Evolutionary conservation across 441 rosid species (phyloP).

Genomic region (Brassica hybrid): DNA sequence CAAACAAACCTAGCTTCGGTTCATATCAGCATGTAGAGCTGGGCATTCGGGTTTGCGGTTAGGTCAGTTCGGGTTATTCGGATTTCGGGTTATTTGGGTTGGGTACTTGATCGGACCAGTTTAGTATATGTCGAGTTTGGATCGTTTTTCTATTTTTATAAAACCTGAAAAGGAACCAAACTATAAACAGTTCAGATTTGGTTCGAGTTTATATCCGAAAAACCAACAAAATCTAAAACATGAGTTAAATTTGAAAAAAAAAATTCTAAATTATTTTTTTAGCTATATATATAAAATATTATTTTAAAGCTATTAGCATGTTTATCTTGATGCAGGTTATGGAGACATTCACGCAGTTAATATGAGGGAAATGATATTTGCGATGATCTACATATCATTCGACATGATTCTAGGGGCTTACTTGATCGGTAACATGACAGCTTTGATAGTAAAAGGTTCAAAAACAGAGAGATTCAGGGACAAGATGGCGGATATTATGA

Average conservation of each 20-base stretch:
- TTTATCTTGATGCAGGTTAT: slow-evolving; percentile 51
- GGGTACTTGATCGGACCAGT: no score
- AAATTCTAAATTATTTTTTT: no score
- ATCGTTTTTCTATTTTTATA: no score
- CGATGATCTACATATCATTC: slow-evolving; percentile 68
- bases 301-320: slow-evolving; percentile 47
- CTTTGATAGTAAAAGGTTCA: slow-evolving; percentile 78
- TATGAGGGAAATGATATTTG: slow-evolving; percentile 67
- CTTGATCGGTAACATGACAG: slow-evolving; percentile 76
- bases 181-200: not conserved
- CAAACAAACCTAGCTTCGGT: not conserved
- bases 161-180: not conserved
- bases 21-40: no score
- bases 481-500: slow-evolving; percentile 64
- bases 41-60: no score
- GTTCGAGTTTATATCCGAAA: no score
- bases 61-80: no score
- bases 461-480: slow-evolving; percentile 69
- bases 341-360: slow-evolving; percentile 80
- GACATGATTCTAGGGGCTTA: slow-evolving; percentile 81
- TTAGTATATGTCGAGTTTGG: no score
- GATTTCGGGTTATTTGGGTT: no score
- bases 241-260: no score
- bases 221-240: no score
- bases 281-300: slow-evolving; percentile 10